Conservation (phyloP, 139 green algal genomes). For the Picochlorum costavermella region DNA sequence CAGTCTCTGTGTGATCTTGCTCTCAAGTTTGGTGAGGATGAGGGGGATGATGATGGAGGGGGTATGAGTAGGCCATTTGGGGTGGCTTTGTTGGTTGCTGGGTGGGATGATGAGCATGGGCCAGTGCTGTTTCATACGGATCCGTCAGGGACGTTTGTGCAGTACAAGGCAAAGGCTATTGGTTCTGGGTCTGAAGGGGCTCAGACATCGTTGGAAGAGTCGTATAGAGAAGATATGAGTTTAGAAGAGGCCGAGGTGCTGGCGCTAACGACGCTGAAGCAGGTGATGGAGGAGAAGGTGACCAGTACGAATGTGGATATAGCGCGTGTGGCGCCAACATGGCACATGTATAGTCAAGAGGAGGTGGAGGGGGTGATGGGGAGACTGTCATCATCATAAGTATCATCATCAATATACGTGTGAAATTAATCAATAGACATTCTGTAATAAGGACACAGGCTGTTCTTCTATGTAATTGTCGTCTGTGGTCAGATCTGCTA, state of each 20-base stretch:
- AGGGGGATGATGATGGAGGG: constrained; percentile 60
- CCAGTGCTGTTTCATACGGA: constrained; percentile 91
- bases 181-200: constrained; percentile 88
- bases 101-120: constrained; percentile 73
- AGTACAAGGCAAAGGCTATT: constrained; percentile 91
- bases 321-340: constrained; percentile 75
- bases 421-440: too few relatives aligned
- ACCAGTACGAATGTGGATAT: constrained; percentile 97
- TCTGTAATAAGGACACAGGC: too few relatives aligned
- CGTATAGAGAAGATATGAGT: constrained; percentile 76
- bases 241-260: constrained; percentile 92
- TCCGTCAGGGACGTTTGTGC: constrained; percentile 87
- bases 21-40: constrained; percentile 91
- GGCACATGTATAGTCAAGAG: constrained; percentile 77
- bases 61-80: constrained; percentile 92
- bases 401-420: too few relatives aligned
- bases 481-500: too few relatives aligned
- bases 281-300: constrained; percentile 99
- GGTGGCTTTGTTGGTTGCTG: constrained; percentile 92
- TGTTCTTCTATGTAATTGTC: too few relatives aligned
- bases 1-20: constrained; percentile 90
- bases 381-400: constrained; percentile 47
- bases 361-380: constrained; percentile 89
- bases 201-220: constrained; percentile 77
- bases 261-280: constrained; percentile 90